Evolutionary conservation across 1,284 basidiomycete genomes (phyloP).

Genomic region (Pseudozyma tsukubaensis): DNA sequence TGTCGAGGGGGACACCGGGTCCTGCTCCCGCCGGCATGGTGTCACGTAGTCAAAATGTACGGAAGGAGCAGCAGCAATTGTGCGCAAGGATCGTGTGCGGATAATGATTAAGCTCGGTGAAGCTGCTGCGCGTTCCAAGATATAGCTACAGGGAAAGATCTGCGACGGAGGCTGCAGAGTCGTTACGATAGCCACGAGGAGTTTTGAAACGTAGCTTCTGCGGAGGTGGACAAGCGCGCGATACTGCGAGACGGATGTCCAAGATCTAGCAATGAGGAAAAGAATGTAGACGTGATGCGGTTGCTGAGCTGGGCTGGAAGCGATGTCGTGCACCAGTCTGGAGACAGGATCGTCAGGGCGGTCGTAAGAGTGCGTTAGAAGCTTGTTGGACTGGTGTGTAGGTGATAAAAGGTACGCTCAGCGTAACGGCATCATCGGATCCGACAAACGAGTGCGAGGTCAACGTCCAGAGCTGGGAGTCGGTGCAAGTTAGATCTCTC

Average conservation of each 20-base stretch:
- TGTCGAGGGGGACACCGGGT: slow-evolving; percentile 54
- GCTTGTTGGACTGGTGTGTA: background rate
- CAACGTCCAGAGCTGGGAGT: background rate
- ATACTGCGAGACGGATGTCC: no score
- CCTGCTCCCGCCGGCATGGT: slow-evolving; percentile 47
- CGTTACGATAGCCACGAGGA: no score
- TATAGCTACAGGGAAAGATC: no score
- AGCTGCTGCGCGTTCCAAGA: background rate
- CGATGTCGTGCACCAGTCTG: background rate
- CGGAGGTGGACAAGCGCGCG: no score
- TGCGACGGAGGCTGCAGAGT: no score
- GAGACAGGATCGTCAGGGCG: background rate
- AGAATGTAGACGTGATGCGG: no score
- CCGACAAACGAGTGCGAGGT: background rate
- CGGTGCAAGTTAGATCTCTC: no score
- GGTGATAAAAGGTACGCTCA: background rate
- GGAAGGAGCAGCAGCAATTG: background rate
- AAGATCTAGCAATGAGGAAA: no score
- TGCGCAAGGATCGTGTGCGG: no score
- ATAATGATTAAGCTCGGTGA: background rate
- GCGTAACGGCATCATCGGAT: slow-evolving; percentile 6
- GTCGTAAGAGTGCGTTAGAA: slow-evolving; percentile 1
- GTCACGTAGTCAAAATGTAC: slow-evolving; percentile 6
- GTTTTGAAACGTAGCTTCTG: no score
- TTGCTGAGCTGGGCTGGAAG: no score